Evolutionary conservation across 306 rosid genomes (phyloP).

Genomic region (Sechiopsis laciniata): DNA sequence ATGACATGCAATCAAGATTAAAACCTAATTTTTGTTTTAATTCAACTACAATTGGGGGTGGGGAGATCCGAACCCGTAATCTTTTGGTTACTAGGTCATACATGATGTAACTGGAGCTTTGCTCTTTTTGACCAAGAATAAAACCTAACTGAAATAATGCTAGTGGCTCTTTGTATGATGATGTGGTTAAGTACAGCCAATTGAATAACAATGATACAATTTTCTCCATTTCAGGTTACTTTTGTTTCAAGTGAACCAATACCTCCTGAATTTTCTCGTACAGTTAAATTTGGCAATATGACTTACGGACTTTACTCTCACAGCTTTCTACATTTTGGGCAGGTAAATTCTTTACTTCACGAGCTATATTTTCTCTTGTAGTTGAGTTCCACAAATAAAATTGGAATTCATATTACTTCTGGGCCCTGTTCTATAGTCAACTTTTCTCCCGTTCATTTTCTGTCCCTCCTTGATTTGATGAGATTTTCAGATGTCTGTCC

Average conservation of each 20-base stretch:
- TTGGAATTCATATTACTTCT: slow-evolving; percentile 9
- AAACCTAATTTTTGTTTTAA: no score
- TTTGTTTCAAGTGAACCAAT: slow-evolving; percentile 70
- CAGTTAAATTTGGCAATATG: slow-evolving; percentile 56
- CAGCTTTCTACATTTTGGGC: slow-evolving; percentile 96
- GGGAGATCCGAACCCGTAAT: no score
- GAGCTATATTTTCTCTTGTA: slow-evolving; percentile 5
- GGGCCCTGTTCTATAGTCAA: neutral
- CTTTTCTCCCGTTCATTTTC: neutral
- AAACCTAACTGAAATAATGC: no score
- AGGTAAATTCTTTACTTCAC: slow-evolving; percentile 37
- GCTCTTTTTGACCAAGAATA: no score
- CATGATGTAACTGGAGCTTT: no score
- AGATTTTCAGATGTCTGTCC: neutral
- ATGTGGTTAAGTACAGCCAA: neutral
- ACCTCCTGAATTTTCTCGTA: slow-evolving; percentile 52
- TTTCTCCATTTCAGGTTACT: slow-evolving; percentile 59
- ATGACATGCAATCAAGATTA: neutral
- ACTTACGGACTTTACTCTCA: slow-evolving; percentile 84
- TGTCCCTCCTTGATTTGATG: neutral
- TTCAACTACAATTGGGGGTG: no score
- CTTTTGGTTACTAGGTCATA: no score
- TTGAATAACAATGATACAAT: neutral
- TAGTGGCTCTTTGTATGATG: neutral
- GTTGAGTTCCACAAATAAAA: neutral